A percentile compares a stretch with the other conserved stretches of the same genome.
These are phyloP conservation scores for Sequoiadendron giganteum DNA, from an alignment of 75 land plant species.

Conservation along the genomic window DNA sequence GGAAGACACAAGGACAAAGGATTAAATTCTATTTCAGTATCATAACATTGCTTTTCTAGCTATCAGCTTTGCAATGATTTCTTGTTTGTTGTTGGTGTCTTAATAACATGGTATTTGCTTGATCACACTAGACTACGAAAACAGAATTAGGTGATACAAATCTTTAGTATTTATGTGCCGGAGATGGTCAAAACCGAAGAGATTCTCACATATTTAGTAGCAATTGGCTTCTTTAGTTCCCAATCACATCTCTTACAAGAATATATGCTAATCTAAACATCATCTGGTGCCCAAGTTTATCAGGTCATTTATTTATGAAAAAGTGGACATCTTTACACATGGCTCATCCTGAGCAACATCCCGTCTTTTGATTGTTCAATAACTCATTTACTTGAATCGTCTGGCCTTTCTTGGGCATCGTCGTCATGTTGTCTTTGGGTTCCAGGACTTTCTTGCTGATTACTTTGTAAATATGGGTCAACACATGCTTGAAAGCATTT, in stretches of 20 bases:
- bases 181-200: not conserved
- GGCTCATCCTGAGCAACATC: slow-evolving; percentile 3
- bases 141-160: not conserved
- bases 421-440: not conserved
- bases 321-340: not conserved
- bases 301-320: not conserved
- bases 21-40: not conserved
- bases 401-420: not conserved
- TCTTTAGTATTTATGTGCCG: not conserved
- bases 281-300: not conserved
- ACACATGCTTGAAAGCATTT: slow-evolving; percentile 23
- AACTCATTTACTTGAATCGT: not conserved
- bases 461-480: slow-evolving; percentile 33
- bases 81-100: not conserved
- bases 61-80: not conserved
- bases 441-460: slow-evolving; percentile 26
- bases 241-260: not conserved
- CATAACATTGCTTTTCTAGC: not conserved
- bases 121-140: not conserved
- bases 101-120: not conserved
- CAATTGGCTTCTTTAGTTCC: not conserved
- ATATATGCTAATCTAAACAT: not conserved
- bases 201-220: not conserved
- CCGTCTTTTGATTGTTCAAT: not conserved
- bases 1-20: not conserved